Percentiles rank a stretch among this genome's conserved stretches.
Conservation (phyloP, 1,139 yeast genomes). For the Pichia sp. region DNA sequence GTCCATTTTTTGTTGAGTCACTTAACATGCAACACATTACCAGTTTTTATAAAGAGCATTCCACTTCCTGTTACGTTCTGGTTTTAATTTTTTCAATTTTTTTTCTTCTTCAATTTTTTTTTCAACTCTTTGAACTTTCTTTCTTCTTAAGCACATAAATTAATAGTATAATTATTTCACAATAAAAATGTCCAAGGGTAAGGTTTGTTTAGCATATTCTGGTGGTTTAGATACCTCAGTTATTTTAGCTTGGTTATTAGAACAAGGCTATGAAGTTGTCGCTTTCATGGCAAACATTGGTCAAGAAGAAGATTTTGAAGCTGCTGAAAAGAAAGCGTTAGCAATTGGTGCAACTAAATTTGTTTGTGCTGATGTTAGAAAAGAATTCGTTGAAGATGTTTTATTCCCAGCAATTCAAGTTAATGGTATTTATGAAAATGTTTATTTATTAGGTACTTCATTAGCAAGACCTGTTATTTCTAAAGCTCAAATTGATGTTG, state of each 20-base stretch:
- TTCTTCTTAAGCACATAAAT: no score
- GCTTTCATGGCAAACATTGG: slow-evolving; percentile 98
- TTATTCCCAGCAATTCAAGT: slow-evolving; percentile 95
- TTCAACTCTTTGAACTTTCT: not conserved
- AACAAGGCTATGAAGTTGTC: slow-evolving; percentile 95
- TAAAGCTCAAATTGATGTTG: slow-evolving; percentile 94
- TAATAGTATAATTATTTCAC: not conserved
- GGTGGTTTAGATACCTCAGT: slow-evolving; percentile 99
- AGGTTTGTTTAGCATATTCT: slow-evolving; percentile 97
- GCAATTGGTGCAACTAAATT: slow-evolving; percentile 96
- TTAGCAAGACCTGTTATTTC: slow-evolving; percentile 98
- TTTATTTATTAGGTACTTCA: slow-evolving; percentile 91
- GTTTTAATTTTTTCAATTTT: not conserved
- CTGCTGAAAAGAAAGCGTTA: slow-evolving; percentile 92
- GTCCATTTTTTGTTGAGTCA: not conserved
- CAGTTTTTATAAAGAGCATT: not conserved
- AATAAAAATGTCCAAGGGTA: slow-evolving; percentile 77
- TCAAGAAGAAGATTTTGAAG: slow-evolving; percentile 98
- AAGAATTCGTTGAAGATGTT: slow-evolving; percentile 88
- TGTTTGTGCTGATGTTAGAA: slow-evolving; percentile 89
- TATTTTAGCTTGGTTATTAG: slow-evolving; percentile 95
- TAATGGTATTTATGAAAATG: slow-evolving; percentile 96
- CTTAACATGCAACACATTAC: not conserved
- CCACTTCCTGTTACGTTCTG: not conserved
- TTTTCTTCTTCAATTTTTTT: not conserved